Evolutionary conservation across 1,284 basidiomycete species (phyloP).

Genomic region (Ustanciosporium gigantosporum): DNA sequence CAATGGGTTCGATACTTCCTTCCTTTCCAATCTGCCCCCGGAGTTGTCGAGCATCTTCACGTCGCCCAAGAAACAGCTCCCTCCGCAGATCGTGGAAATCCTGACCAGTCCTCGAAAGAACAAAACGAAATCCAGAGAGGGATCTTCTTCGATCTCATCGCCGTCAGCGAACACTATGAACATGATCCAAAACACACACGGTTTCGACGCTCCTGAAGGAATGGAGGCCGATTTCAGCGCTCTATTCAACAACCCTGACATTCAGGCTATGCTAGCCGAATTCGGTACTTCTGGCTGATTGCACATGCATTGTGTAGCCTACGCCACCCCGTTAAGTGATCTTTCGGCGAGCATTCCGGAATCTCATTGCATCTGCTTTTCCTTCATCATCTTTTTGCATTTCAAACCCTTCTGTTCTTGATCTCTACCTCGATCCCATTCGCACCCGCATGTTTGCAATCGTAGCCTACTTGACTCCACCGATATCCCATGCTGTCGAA

Average conservation of each 20-base stretch:
- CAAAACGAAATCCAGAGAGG: not conserved
- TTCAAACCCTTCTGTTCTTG: too few relatives aligned
- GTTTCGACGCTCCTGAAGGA: slow-evolving; percentile 6
- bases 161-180: not conserved
- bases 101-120: slow-evolving; percentile 5
- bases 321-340: too few relatives aligned
- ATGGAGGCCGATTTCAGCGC: not conserved
- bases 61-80: slow-evolving; percentile 17
- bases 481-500: too few relatives aligned
- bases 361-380: too few relatives aligned
- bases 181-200: slow-evolving; percentile 1
- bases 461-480: too few relatives aligned
- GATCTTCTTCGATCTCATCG: not conserved
- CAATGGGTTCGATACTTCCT: slow-evolving; percentile 4
- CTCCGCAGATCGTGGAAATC: slow-evolving; percentile 25
- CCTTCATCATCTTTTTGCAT: too few relatives aligned
- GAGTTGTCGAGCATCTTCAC: slow-evolving; percentile 18
- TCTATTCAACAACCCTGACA: slow-evolving; percentile 32
- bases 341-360: too few relatives aligned
- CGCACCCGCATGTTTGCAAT: too few relatives aligned
- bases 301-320: too few relatives aligned
- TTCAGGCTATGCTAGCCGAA: slow-evolving; percentile 31
- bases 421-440: too few relatives aligned
- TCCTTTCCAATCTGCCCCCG: slow-evolving; percentile 13
- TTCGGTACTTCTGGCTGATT: slow-evolving; percentile 3